These are phyloP conservation scores for Neurospora discreta DNA, from an alignment of 495 filamentous ascomycete genomes.

Conservation along the genomic window DNA sequence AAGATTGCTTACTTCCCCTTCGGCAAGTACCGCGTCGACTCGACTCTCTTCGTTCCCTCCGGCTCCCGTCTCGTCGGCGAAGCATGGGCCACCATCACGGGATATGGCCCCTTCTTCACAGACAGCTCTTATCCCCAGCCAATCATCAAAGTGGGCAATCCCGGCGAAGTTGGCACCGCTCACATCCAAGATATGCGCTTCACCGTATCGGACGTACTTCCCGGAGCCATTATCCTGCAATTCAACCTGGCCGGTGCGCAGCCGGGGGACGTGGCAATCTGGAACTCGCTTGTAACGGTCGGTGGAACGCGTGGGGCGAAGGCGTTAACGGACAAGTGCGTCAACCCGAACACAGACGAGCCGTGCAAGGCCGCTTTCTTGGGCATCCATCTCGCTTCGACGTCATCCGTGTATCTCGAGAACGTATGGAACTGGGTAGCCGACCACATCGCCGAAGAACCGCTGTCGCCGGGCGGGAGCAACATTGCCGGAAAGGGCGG, in stretches of 20 bases:
- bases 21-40: slow-evolving; percentile 38
- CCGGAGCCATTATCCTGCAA: slow-evolving; percentile 39
- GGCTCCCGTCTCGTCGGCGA: slow-evolving; percentile 43
- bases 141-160: slow-evolving; percentile 47
- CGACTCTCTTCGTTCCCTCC: slow-evolving; percentile 41
- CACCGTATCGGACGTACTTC: slow-evolving; percentile 32
- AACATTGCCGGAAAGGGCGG: slow-evolving; percentile 35
- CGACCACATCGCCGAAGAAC: slow-evolving; percentile 59
- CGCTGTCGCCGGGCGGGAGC: slow-evolving; percentile 26
- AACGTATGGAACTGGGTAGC: slow-evolving; percentile 65
- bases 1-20: slow-evolving; percentile 38
- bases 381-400: slow-evolving; percentile 51
- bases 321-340: slow-evolving; percentile 27
- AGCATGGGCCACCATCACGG: slow-evolving; percentile 37
- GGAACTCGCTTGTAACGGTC: slow-evolving; percentile 50
- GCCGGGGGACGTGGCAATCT: slow-evolving; percentile 49
- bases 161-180: slow-evolving; percentile 43
- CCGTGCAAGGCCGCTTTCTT: slow-evolving; percentile 57
- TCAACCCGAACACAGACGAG: slow-evolving; percentile 29
- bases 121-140: slow-evolving; percentile 39
- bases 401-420: slow-evolving; percentile 50
- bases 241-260: slow-evolving; percentile 47
- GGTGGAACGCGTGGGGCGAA: slow-evolving; percentile 44
- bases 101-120: slow-evolving; percentile 39
- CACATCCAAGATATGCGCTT: slow-evolving; percentile 50